phyloP scores from a whole-genome alignment of 495 filamentous ascomycete species.

The Emericellopsis terricola region DNA sequence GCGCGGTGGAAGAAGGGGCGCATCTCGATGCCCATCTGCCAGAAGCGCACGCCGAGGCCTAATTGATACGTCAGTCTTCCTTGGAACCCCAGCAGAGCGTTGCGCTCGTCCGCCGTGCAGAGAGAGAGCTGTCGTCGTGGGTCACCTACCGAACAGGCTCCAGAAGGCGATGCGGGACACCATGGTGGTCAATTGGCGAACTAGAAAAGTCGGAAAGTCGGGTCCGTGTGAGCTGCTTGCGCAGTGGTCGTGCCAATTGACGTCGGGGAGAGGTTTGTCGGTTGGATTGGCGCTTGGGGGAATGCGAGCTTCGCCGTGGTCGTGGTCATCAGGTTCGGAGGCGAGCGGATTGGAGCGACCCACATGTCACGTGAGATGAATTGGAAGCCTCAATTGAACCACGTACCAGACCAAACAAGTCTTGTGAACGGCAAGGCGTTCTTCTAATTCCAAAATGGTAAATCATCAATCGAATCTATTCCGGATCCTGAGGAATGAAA shows the following conservation, averaged over 20 bases:
- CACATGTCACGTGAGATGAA: too few species aligned
- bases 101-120: neutral
- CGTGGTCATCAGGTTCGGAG: too few species aligned
- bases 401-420: too few species aligned
- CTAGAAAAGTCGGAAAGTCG: neutral
- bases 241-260: neutral
- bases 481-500: too few species aligned
- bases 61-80: neutral
- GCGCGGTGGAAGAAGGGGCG: slow-evolving; percentile 69
- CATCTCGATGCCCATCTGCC: slow-evolving; percentile 98
- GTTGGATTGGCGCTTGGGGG: neutral
- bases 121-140: too few species aligned
- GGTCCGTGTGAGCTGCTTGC: too few species aligned
- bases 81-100: slow-evolving; percentile 2
- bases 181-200: slow-evolving; percentile 13
- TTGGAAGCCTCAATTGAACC: too few species aligned
- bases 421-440: too few species aligned
- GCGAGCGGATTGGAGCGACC: too few species aligned
- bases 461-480: too few species aligned
- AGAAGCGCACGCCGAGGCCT: slow-evolving; percentile 82
- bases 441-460: too few species aligned
- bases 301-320: too few species aligned
- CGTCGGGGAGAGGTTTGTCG: neutral
- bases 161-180: slow-evolving; percentile 78
- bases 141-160: slow-evolving; percentile 91